Base-by-base conservation (phyloP, 176 grass and related monocot genomes). In the Poa annua region DNA sequence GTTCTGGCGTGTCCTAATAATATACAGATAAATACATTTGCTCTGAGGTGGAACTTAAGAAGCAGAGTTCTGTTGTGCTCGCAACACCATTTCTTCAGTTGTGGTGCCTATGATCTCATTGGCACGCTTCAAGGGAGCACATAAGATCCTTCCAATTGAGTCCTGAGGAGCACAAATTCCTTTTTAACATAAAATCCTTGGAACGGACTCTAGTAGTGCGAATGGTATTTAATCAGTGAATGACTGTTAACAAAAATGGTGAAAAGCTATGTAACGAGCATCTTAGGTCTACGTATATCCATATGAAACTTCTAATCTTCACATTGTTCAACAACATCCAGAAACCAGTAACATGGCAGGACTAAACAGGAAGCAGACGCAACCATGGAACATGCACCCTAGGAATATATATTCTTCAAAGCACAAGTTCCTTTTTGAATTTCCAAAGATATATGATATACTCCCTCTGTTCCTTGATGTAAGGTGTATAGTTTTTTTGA, bases 61-160 rank as follows among this genome's bases (percentile, higher is more conserved):
- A 82, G 55, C 16, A 29, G 57, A 26, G 13, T 6, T 83, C 21
- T 86, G 74, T 29, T 86, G 74, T 11, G 92, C 96, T 88, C 80
- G 90, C 76, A 87, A 81, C 82, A 98, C 91, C 72, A 93, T 11
- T 86, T 95, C 92, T 87, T 98, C 96, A 15, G 92, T 98, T 22
- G 96, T 98, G 8, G 89, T 83, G 26, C 93, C 96, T 34, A 98
- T 95, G 65, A 86, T 98, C 85, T 96, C 96, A 17, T 98, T 98
- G 15, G 91, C 96, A 19, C 82, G 83, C 68, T 93, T 87, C 75
- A 90, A 56, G 11, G 89, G 83, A 60, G 87, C 81, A 33, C 89
- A 92, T 4, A 56, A 48, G 33, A 92, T 88, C 66, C 68, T 92
- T 55, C 86, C 91, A 14, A 78, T 86, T 8, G 79, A 91, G 74